Base-by-base conservation (phyloP, 768 basidiomycete genomes). In the Phylloporus sp. region DNA sequence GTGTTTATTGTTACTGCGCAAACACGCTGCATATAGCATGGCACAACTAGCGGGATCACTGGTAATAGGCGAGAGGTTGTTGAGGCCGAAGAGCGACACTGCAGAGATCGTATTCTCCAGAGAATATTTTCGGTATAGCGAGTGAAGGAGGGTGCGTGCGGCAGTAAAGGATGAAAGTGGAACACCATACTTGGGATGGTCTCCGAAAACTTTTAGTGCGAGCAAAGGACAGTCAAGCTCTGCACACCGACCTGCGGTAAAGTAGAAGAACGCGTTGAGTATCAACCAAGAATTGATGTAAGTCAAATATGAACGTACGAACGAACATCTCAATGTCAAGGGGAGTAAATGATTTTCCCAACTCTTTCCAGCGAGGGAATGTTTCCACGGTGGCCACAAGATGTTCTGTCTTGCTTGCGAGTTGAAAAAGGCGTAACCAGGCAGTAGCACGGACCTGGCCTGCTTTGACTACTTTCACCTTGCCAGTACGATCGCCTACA, bases 121-220 rank as follows among this genome's bases (percentile, higher is more conserved):
- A 1, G 81, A 76, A 52, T 76, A 63, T 16, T 72, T 59, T 43
- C 66, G 52, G 59, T 80, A 78, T 3, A 86, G 70, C 1, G 81
- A 74, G 52, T 86, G 79, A 1, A 86, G 62, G 40, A 88, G 76
- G 36, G 73, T 75, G 5, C 78, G 83, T 1, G 76, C 85, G 2
- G 76, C 80, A 0, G 70, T 56, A 10, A 79, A 68, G 3, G 79
- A 76, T 8, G 58, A 50, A 13, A 87, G 72, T 20, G 70, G 63
- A 16, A 87, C 56, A 45, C 79, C 76, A 63, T 86, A 85, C 61
- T 81, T 82, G 13, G 81, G 71, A 50, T 77, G 84, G 60, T 87
- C 70, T 20, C 80, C 78, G 60, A 85, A 84, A 20, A 85, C 78
- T 29, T 77, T 69, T 12, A 88, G 69, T 4, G 84, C 83, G 34